Evolutionary conservation across 495 filamentous ascomycete genomes (phyloP).

Genomic region (Tirmania nivea): DNA sequence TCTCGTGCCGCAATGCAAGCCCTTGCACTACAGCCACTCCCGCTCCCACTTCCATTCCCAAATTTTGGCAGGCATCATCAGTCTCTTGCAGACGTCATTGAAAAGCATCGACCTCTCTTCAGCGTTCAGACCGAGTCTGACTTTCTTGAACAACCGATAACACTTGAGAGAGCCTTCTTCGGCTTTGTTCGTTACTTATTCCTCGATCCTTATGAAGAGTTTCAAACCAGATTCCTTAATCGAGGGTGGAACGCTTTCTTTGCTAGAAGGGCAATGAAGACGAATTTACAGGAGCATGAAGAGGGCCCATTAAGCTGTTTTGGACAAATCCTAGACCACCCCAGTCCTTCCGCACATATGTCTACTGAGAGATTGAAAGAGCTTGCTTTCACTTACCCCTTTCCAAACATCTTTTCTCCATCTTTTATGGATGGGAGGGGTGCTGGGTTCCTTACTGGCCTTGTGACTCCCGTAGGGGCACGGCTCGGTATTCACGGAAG

Average conservation of each 20-base stretch:
- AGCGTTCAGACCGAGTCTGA: neutral
- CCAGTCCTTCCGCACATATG: neutral
- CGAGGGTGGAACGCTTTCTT: neutral
- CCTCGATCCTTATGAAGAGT: neutral
- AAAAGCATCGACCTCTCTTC: neutral
- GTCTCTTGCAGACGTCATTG: neutral
- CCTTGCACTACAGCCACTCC: neutral
- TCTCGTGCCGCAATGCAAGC: neutral
- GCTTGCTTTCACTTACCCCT: neutral
- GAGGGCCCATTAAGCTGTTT: neutral
- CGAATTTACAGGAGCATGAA: neutral
- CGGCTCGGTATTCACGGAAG: too few species aligned
- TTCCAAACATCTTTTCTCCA: neutral
- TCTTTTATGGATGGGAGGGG: neutral
- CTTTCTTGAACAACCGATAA: neutral
- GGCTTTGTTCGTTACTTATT: neutral
- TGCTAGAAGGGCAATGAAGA: neutral
- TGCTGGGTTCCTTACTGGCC: neutral
- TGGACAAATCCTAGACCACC: neutral
- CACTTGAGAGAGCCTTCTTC: neutral
- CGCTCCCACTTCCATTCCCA: neutral
- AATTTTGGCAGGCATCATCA: neutral
- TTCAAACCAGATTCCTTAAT: neutral
- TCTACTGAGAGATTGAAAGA: neutral
- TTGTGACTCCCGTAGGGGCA: too few species aligned